These are phyloP conservation scores for Scopulariopsis brevicaulis DNA, from an alignment of 2,329 filamentous ascomycete species.

Conservation along the genomic window DNA sequence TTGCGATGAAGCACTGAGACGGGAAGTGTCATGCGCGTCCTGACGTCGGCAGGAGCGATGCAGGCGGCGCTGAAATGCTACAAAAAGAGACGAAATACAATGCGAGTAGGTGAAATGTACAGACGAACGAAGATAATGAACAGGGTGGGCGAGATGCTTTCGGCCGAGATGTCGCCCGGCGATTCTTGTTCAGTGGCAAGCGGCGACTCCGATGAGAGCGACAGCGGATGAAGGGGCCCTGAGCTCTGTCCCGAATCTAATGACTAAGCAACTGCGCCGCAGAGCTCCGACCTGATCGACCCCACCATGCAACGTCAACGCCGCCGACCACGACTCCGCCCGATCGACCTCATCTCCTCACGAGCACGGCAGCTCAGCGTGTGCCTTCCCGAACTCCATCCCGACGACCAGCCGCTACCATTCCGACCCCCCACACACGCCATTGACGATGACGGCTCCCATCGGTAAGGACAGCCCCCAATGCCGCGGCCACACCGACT, in stretches of 20 bases:
- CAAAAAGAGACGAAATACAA: not conserved
- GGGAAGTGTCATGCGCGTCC: not conserved
- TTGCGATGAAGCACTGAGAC: not conserved
- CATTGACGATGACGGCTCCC: constrained; percentile 2
- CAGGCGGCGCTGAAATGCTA: not conserved
- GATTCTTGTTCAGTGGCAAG: not conserved
- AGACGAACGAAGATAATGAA: not conserved
- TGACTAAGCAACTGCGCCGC: not conserved
- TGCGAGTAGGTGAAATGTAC: not conserved
- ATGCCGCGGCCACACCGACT: not conserved
- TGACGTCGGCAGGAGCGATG: not conserved
- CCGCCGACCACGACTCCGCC: not conserved
- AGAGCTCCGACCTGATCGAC: not conserved
- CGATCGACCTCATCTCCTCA: not conserved
- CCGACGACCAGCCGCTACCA: not conserved
- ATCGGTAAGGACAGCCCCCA: constrained; percentile 3
- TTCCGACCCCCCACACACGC: not conserved
- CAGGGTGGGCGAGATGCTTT: not conserved
- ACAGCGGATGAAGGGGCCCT: not conserved
- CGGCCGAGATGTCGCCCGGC: not conserved
- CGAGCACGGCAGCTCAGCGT: not conserved
- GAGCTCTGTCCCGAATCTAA: not conserved
- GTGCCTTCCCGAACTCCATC: not conserved
- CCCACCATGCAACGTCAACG: constrained; percentile 1
- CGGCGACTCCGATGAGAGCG: not conserved